Conservation (phyloP, 2,329 filamentous ascomycete genomes). For the Penicillium brevicompactum region DNA sequence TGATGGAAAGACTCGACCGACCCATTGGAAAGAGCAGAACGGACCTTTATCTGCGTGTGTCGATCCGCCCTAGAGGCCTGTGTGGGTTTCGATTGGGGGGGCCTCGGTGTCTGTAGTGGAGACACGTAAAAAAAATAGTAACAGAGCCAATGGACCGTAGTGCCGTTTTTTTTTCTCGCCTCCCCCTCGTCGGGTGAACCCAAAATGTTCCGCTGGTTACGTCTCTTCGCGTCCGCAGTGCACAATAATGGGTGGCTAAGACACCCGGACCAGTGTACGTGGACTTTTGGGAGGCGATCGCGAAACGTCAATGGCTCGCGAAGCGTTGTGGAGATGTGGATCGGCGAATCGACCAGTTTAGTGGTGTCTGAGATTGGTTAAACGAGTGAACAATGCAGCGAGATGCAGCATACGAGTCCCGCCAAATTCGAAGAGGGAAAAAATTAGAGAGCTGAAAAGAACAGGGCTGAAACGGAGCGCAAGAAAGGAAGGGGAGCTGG, state of each 20-base stretch:
- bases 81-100: background rate
- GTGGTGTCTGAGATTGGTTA: background rate
- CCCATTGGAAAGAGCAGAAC: slow-evolving; percentile 29
- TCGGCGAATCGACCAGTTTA: slow-evolving; percentile 2
- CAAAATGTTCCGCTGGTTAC: background rate
- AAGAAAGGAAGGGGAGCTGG: background rate
- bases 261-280: slow-evolving; percentile 1
- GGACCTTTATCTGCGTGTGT: slow-evolving; percentile 8
- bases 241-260: background rate
- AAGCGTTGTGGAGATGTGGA: slow-evolving; percentile 9
- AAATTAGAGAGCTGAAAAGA: background rate
- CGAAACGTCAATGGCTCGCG: slow-evolving; percentile 5
- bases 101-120: background rate
- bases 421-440: background rate
- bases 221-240: background rate
- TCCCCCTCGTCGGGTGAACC: slow-evolving; percentile 4
- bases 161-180: background rate
- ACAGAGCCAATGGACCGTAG: background rate
- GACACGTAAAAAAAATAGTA: slow-evolving; percentile 7
- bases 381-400: slow-evolving; percentile 4
- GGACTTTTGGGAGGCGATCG: slow-evolving; percentile 2
- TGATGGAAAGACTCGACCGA: slow-evolving; percentile 38
- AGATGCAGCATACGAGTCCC: background rate
- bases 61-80: background rate
- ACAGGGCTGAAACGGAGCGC: background rate